A percentile compares a stretch with the other conserved stretches of the same genome.
Evolutionary conservation across 305 asterid species (phyloP).

Genomic region (Vinca major): DNA sequence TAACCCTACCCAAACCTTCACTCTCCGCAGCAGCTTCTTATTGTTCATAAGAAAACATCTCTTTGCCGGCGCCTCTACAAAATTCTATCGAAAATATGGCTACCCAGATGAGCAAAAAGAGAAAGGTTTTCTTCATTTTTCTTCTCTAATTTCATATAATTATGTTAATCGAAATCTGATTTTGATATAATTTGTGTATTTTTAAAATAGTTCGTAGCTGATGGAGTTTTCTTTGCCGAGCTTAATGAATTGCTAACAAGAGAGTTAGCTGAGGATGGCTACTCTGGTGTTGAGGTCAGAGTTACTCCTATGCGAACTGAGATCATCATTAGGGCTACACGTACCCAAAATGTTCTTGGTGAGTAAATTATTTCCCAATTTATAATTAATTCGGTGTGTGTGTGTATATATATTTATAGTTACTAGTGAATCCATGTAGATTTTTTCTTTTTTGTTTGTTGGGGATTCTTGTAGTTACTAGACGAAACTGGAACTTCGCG

Average conservation of each 20-base stretch:
- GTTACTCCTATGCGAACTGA: constrained; percentile 53
- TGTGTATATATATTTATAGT: no score
- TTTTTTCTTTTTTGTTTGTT: no score
- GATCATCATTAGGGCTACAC: constrained; percentile 52
- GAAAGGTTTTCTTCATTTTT: constrained; percentile 11
- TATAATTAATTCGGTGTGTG: no score
- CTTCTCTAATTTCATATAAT: no score
- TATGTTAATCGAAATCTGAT: background rate
- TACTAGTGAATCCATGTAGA: no score
- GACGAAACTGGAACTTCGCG: no score
- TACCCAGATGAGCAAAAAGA: constrained; percentile 24
- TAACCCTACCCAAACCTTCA: no score
- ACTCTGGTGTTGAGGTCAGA: constrained; percentile 37
- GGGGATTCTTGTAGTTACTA: no score
- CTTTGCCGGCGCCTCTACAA: constrained; percentile 31
- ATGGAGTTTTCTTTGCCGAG: constrained; percentile 23
- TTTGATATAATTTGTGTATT: background rate
- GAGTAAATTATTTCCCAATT: background rate
- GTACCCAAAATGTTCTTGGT: constrained; percentile 49
- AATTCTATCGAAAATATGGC: constrained; percentile 10
- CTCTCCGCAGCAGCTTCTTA: no score
- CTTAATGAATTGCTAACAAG: constrained; percentile 21
- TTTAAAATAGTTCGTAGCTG: constrained; percentile 18
- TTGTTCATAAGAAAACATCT: constrained; percentile 15
- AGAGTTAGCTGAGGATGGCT: constrained; percentile 25